Evolutionary conservation across 768 basidiomycete species (phyloP).

Genomic region (Agrocybe praecox): DNA sequence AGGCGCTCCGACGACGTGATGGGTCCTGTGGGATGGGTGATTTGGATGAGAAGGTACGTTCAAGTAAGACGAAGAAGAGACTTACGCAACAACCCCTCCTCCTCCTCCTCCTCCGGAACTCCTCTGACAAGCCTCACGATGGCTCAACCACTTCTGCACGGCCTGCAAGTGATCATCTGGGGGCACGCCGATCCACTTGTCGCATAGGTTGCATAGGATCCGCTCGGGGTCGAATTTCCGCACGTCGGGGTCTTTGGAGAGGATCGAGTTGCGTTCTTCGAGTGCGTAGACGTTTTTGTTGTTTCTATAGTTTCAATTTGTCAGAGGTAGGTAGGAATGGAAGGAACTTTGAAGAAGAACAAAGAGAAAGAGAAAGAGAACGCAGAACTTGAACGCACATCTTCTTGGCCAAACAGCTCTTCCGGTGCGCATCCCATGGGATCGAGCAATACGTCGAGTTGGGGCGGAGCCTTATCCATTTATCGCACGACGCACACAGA

Average conservation of each 20-base stretch:
- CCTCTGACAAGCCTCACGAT: constrained; percentile 52
- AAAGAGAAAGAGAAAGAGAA: too few species aligned
- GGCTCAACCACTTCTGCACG: constrained; percentile 68
- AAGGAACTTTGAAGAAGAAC: too few species aligned
- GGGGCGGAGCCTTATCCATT: constrained; percentile 84
- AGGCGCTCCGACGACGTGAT: too few species aligned
- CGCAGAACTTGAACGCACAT: constrained; percentile 52
- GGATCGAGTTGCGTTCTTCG: constrained; percentile 59
- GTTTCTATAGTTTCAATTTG: too few species aligned
- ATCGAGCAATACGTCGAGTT: constrained; percentile 90
- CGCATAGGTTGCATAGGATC: constrained; percentile 69
- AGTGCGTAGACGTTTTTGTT: constrained; percentile 59
- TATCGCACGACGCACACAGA: constrained; percentile 78
- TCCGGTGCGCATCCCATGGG: constrained; percentile 85
- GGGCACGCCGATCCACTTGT: constrained; percentile 65
- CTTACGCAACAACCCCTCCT: not conserved
- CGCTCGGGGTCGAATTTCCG: constrained; percentile 77
- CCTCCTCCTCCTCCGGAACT: too few species aligned
- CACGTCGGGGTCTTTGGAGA: constrained; percentile 69
- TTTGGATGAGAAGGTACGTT: not conserved
- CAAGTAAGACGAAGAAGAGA: not conserved
- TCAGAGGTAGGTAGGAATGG: too few species aligned
- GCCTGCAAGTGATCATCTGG: too few species aligned
- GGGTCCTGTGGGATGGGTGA: too few species aligned
- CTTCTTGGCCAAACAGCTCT: constrained; percentile 81